Evolutionary conservation across 345 rosid genomes (phyloP).

Genomic region (Excoecaria agallocha): DNA sequence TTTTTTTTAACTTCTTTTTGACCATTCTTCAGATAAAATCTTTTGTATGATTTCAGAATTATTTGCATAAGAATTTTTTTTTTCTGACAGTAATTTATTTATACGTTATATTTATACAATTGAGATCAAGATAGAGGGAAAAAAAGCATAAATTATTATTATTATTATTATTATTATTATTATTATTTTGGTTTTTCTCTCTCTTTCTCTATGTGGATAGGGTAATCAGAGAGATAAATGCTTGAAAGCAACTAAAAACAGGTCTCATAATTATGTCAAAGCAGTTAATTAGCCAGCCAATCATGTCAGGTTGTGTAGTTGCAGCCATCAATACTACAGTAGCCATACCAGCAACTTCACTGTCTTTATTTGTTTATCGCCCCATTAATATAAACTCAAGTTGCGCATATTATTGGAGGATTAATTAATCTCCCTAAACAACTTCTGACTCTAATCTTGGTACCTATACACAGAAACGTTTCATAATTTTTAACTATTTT

Average conservation of each 20-base stretch:
- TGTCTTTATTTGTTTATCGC: background rate
- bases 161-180: too few relatives aligned
- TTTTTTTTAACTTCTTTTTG: background rate
- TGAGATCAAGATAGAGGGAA: too few relatives aligned
- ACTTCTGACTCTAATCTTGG: too few relatives aligned
- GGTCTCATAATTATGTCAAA: conserved; percentile 32
- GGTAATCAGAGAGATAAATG: conserved; percentile 32
- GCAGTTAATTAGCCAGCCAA: conserved; percentile 17
- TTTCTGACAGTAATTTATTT: too few relatives aligned
- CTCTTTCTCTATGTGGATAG: conserved; percentile 7
- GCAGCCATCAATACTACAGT: conserved; percentile 29
- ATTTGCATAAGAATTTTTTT: background rate
- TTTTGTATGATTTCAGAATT: background rate
- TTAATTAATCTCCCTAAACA: background rate
- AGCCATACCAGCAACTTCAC: background rate
- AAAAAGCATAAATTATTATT: too few relatives aligned
- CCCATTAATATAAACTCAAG: background rate
- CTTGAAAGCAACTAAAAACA: conserved; percentile 36
- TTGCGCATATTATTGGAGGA: background rate
- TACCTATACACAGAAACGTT: too few relatives aligned
- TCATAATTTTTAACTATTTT: too few relatives aligned
- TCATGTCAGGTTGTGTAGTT: conserved; percentile 28
- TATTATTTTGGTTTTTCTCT: background rate
- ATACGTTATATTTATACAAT: too few relatives aligned
- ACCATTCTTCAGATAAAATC: background rate